These are phyloP conservation scores for Dalechampia spathulata DNA, from an alignment of 441 rosid genomes.

Conservation along the genomic window DNA sequence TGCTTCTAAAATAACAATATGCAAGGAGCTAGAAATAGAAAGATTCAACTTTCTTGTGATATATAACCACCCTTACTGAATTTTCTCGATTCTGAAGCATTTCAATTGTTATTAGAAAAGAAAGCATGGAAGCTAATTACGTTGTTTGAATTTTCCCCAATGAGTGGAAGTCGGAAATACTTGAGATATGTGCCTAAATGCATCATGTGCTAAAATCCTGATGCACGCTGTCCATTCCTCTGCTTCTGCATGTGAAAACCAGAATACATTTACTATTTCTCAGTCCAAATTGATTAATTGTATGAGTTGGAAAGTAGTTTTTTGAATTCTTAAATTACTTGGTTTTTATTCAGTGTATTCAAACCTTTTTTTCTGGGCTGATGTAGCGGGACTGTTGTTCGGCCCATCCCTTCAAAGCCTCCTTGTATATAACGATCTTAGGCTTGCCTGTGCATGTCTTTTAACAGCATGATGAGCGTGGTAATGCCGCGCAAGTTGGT, in stretches of 20 bases:
- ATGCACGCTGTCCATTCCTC: background rate
- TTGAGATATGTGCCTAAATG: background rate
- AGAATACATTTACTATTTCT: background rate
- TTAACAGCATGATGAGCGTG: constrained; percentile 85
- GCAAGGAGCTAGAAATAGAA: background rate
- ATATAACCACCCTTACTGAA: background rate
- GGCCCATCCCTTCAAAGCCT: constrained; percentile 42
- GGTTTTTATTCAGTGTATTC: constrained; percentile 36
- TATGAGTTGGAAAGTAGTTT: constrained; percentile 9
- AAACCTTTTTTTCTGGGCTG: constrained; percentile 47
- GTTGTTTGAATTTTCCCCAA: constrained; percentile 3
- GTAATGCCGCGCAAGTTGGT: constrained; percentile 51
- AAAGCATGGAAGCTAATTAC: background rate
- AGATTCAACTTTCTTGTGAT: background rate
- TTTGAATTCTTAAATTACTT: constrained; percentile 28
- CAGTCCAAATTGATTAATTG: constrained; percentile 15
- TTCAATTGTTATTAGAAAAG: background rate
- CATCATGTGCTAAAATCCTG: background rate
- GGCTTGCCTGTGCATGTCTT: constrained; percentile 84
- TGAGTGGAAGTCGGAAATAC: background rate
- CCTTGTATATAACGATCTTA: constrained; percentile 57
- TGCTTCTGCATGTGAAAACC: background rate
- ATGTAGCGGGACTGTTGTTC: constrained; percentile 45
- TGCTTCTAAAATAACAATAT: background rate
- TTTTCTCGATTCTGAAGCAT: background rate